Evolutionary conservation across 805 yeast species (phyloP), one percentile per base, ranked within the genome.

Genomic region (Candida adriatica): DNA sequence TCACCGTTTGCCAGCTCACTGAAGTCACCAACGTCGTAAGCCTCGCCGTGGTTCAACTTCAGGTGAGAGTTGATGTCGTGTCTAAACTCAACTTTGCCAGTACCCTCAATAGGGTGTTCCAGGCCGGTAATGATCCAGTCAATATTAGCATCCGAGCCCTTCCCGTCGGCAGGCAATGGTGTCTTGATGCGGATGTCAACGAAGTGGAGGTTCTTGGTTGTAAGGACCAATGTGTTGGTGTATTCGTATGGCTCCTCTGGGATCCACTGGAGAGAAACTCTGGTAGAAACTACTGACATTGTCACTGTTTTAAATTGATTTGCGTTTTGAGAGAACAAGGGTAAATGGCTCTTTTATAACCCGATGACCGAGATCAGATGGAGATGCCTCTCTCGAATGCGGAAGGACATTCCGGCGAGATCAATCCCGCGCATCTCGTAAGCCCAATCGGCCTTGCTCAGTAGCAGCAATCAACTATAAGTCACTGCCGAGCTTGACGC

Each of bases 181-280:
- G 36, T 37, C 30, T 34, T 34, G 26, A 60, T 45, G 26, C 73
- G 49, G 16, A 66, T 50, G 39, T 74, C 80, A 11, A 72, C 72
- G 45, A 64, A 74, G 35, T 62, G 60, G 3, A 58, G 59, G 1
- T 49, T 41, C 2, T 68, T 64, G 1, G 77, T 58, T 3, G 66
- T 58, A 10, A 70, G 42, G 4, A 72, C 79, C 45, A 72, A 39
- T 0, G 80, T 74, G 27, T 52, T 45, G 7, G 79, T 64, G 20
- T 46, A 45, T 38, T 74, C 81, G 4, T 44, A 41, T 5, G 68
- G 56, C 6, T 39, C 45, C 1, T 47, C 55, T 0, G 70, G 66
- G 16, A 59, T 58, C 79, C 79, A 73, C 50, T 66, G 70, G n/a
- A 74, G 58, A 9, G 71, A 62, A 8, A 69, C 39, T 50, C 81